Percentiles rank a stretch among this genome's conserved stretches.
Evolutionary conservation across 129 eudicot genomes (phyloP).

Genomic region (Arctium lappa): DNA sequence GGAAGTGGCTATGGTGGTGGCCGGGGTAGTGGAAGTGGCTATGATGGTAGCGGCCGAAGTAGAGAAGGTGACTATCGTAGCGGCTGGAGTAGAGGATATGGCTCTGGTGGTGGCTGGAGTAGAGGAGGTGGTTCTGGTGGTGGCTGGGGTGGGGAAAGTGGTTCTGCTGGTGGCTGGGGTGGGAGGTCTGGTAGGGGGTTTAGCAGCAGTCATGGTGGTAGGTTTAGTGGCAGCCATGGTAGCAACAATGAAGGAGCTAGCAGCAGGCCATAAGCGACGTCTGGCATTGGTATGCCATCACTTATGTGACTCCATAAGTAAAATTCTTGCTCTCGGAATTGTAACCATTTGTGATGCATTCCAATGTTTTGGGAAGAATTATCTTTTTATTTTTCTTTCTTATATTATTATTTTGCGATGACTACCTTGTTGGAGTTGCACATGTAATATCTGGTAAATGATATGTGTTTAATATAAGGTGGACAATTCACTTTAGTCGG

Average conservation of each 20-base stretch:
- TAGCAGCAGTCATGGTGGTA: conserved; percentile 24
- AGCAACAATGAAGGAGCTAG: conserved; percentile 30
- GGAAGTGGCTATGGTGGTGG: background rate
- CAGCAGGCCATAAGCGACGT: background rate
- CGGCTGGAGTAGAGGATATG: background rate
- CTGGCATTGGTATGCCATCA: background rate
- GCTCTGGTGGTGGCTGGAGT: background rate
- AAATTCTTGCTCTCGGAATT: background rate
- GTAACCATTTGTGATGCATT: background rate
- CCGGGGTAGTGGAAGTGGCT: background rate
- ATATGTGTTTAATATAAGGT: no score
- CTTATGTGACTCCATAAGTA: background rate
- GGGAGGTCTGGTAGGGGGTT: background rate
- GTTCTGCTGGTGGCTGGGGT: background rate
- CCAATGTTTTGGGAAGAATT: no score
- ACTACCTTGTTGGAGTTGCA: background rate
- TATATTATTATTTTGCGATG: background rate
- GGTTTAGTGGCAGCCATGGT: conserved; percentile 22
- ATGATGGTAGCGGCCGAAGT: background rate
- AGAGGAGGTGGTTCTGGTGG: background rate
- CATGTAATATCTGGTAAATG: background rate
- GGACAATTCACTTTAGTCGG: no score
- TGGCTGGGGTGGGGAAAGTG: background rate
- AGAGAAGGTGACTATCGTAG: background rate
- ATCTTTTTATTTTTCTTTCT: background rate